A percentile compares a stretch with the other conserved stretches of the same genome.
phyloP scores from a whole-genome alignment of 257 asterid species.

The Echium plantagineum region DNA sequence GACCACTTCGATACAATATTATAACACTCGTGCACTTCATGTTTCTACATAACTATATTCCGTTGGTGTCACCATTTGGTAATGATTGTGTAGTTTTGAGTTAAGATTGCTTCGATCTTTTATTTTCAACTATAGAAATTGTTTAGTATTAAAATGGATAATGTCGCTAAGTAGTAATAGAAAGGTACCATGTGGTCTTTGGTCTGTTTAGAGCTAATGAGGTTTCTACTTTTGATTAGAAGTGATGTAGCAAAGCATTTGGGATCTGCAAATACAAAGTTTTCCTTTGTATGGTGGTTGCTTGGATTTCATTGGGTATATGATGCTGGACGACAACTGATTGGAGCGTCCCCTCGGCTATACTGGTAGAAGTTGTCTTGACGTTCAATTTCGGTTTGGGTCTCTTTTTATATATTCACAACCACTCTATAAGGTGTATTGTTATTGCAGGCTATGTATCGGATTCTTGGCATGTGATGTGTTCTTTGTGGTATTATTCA shows the following conservation, averaged over 20 bases:
- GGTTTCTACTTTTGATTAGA: slow-evolving; percentile 5
- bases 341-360: slow-evolving; percentile 68
- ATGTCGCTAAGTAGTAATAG: background rate
- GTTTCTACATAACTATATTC: too few relatives aligned
- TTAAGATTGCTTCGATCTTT: too few relatives aligned
- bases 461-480: slow-evolving; percentile 94
- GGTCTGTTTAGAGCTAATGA: background rate
- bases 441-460: slow-evolving; percentile 77
- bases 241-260: slow-evolving; percentile 61
- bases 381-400: slow-evolving; percentile 12
- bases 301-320: slow-evolving; percentile 95
- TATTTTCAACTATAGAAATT: too few relatives aligned
- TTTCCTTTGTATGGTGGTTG: slow-evolving; percentile 99
- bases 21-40: too few relatives aligned
- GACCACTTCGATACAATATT: too few relatives aligned
- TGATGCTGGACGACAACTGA: slow-evolving; percentile 57
- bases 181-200: too few relatives aligned
- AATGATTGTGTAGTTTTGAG: too few relatives aligned
- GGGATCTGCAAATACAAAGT: slow-evolving; percentile 93
- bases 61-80: too few relatives aligned
- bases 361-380: slow-evolving; percentile 44
- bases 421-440: slow-evolving; percentile 1
- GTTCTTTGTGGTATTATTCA: slow-evolving; percentile 87
- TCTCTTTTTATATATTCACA: slow-evolving; percentile 3
- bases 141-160: too few relatives aligned